These are phyloP conservation scores for Russula virescens DNA, from an alignment of 768 basidiomycete species.

Conservation along the genomic window DNA sequence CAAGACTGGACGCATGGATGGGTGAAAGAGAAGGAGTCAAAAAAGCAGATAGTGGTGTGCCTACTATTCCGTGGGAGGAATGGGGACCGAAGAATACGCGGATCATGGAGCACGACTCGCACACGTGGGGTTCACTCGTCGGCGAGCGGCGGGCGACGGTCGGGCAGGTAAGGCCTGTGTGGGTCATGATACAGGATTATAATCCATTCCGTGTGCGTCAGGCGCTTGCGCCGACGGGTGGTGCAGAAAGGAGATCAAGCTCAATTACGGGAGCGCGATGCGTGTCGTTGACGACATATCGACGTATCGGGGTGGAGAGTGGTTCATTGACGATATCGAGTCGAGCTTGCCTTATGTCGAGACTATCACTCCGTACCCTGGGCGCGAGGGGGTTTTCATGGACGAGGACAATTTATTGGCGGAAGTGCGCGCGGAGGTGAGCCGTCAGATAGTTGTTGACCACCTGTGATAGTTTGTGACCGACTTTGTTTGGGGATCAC, in stretches of 20 bases:
- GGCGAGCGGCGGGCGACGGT: conserved; percentile 13
- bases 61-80: conserved; percentile 1
- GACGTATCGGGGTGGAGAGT: neutral
- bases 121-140: conserved; percentile 14
- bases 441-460: too few relatives aligned
- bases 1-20: too few relatives aligned
- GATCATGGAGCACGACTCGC: conserved; percentile 8
- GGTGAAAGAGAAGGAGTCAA: too few relatives aligned
- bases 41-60: too few relatives aligned
- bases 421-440: conserved; percentile 11
- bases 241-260: neutral
- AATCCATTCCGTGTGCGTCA: too few relatives aligned
- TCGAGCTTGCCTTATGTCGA: conserved; percentile 11
- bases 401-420: too few relatives aligned
- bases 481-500: too few relatives aligned
- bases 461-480: neutral
- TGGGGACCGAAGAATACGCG: conserved; percentile 8
- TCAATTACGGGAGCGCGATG: neutral
- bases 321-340: too few relatives aligned
- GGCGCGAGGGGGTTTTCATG: too few relatives aligned
- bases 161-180: too few relatives aligned
- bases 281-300: neutral
- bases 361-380: conserved; percentile 3
- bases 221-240: neutral
- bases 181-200: too few relatives aligned